Conservation (phyloP, 106 monocot species). For the Dendrobium catenatum region DNA sequence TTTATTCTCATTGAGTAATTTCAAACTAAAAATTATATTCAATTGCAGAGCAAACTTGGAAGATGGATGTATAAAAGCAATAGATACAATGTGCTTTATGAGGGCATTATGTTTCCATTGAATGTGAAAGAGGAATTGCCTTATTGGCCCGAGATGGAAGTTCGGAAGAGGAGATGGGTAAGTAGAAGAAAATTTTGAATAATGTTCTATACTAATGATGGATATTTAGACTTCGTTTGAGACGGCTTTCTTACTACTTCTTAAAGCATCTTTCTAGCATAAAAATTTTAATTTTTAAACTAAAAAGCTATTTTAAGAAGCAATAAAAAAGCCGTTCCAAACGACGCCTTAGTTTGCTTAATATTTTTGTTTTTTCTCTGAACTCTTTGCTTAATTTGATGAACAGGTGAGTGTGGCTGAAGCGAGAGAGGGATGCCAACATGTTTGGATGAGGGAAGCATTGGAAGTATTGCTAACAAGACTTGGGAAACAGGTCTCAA, state of each 20-base stretch:
- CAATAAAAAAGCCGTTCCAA: too few species aligned
- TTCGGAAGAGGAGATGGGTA: conserved; percentile 52
- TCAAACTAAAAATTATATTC: background rate
- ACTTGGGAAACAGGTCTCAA: background rate
- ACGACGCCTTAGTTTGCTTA: too few species aligned
- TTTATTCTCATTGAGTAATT: too few species aligned
- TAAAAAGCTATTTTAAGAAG: too few species aligned
- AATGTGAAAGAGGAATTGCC: conserved; percentile 41
- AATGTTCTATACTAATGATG: background rate
- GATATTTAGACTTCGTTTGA: background rate
- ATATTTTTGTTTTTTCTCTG: background rate
- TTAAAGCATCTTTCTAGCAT: too few species aligned
- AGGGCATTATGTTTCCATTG: conserved; percentile 60
- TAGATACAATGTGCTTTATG: conserved; percentile 23
- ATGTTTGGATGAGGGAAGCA: conserved; percentile 47
- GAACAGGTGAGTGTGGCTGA: conserved; percentile 26
- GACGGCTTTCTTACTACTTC: too few species aligned
- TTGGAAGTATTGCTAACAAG: conserved; percentile 23
- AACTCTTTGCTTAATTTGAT: background rate
- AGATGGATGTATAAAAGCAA: conserved; percentile 62
- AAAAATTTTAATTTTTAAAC: too few species aligned
- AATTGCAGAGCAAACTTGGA: conserved; percentile 31
- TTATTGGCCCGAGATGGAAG: conserved; percentile 50
- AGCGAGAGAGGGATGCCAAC: conserved; percentile 30
- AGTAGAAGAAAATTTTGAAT: background rate